A percentile compares a stretch with the other conserved stretches of the same genome.
These are phyloP conservation scores for Trichoderma guizhouense DNA, from an alignment of 2,329 filamentous ascomycete genomes.

Conservation along the genomic window DNA sequence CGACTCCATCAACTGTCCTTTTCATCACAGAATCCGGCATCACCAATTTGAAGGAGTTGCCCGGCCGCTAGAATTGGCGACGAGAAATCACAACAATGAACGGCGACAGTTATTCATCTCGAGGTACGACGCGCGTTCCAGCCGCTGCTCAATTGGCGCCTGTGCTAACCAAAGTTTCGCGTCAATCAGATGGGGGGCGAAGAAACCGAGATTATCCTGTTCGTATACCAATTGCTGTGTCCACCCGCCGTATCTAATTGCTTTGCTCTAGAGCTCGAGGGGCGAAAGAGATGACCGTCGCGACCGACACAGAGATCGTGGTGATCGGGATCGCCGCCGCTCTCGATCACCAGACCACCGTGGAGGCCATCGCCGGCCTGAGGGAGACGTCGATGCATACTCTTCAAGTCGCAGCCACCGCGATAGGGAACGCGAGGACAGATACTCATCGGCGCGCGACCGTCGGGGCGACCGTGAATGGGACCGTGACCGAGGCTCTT, in stretches of 20 bases:
- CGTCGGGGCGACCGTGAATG: slow-evolving; percentile 69
- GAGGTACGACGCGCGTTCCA: slow-evolving; percentile 57
- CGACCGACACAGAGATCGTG: slow-evolving; percentile 44
- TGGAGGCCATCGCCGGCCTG: slow-evolving; percentile 62
- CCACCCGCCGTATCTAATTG: slow-evolving; percentile 21
- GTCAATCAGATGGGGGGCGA: slow-evolving; percentile 41
- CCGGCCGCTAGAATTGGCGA: slow-evolving; percentile 19
- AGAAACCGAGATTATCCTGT: slow-evolving; percentile 56
- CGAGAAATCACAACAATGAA: slow-evolving; percentile 59
- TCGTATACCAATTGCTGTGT: slow-evolving; percentile 29
- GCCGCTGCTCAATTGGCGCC: slow-evolving; percentile 12
- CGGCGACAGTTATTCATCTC: slow-evolving; percentile 76
- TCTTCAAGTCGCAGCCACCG: slow-evolving; percentile 90
- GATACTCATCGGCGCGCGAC: slow-evolving; percentile 68
- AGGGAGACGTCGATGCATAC: slow-evolving; percentile 81
- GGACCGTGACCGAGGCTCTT: slow-evolving; percentile 65
- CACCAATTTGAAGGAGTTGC: slow-evolving; percentile 21
- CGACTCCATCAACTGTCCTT: slow-evolving; percentile 27
- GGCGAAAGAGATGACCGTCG: slow-evolving; percentile 36
- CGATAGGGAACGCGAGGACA: slow-evolving; percentile 88
- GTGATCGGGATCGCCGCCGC: slow-evolving; percentile 62
- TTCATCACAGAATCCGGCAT: slow-evolving; percentile 21
- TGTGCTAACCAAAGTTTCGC: slow-evolving; percentile 25
- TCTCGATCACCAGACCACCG: slow-evolving; percentile 81
- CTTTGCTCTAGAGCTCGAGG: slow-evolving; percentile 27